phyloP scores from a whole-genome alignment of 2,329 filamentous ascomycete species.

The Blumeria hordei region DNA sequence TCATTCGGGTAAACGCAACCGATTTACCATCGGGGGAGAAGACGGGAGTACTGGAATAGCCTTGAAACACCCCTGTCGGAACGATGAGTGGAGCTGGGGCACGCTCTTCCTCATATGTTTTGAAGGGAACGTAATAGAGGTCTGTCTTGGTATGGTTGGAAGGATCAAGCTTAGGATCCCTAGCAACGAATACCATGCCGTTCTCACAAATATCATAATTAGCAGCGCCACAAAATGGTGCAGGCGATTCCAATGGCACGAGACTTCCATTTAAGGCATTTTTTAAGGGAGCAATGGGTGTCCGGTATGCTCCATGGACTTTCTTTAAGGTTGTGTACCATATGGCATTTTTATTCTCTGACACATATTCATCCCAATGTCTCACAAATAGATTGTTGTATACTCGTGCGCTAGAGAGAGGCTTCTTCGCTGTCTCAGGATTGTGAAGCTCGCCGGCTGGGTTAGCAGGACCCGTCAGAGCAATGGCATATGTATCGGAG shows the following conservation, averaged over 20 bases:
- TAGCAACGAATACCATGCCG: conserved; percentile 50
- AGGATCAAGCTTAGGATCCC: conserved; percentile 45
- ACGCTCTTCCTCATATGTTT: conserved; percentile 29
- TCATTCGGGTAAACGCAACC: conserved; percentile 61
- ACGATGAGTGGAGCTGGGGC: conserved; percentile 27
- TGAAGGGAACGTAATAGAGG: conserved; percentile 47
- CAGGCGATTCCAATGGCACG: conserved; percentile 33
- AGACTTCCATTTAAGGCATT: conserved; percentile 32
- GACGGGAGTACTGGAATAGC: conserved; percentile 39
- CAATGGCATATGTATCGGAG: conserved; percentile 26
- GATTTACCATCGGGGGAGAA: conserved; percentile 52
- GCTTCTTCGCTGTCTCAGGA: conserved; percentile 31
- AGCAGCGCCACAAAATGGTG: conserved; percentile 54
- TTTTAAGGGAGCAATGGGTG: conserved; percentile 22
- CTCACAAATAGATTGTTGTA: conserved; percentile 57
- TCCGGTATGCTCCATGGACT: conserved; percentile 12
- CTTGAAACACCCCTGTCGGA: conserved; percentile 31
- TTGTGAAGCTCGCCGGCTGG: conserved; percentile 47
- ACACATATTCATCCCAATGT: conserved; percentile 62
- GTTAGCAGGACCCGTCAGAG: conserved; percentile 38
- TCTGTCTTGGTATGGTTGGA: conserved; percentile 63
- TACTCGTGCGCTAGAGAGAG: conserved; percentile 38
- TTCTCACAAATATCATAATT: conserved; percentile 51
- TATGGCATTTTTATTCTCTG: conserved; percentile 42
- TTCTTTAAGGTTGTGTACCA: conserved; percentile 41